Conservation (phyloP, 164 flowering plant genomes). For the Tetracentron sinense region DNA sequence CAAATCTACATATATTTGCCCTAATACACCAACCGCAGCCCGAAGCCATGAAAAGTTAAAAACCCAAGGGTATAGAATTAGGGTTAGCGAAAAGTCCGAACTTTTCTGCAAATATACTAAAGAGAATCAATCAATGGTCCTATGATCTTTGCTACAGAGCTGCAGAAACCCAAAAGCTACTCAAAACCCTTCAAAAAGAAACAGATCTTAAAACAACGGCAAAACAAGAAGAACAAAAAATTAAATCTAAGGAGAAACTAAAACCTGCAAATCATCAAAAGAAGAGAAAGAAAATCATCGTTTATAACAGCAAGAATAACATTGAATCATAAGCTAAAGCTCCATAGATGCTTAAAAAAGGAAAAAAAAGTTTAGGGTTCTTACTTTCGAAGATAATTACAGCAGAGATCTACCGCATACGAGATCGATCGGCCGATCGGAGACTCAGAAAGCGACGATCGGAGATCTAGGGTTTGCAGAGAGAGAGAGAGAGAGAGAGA, state of each 20-base stretch:
- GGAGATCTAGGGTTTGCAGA: constrained; percentile 23
- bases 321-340: too few relatives aligned
- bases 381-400: neutral
- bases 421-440: neutral
- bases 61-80: neutral
- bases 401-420: too few relatives aligned
- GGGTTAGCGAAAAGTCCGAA: too few relatives aligned
- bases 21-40: neutral
- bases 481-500: constrained; percentile 23
- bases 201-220: too few relatives aligned
- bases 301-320: too few relatives aligned
- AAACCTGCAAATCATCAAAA: too few relatives aligned
- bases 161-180: neutral
- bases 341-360: neutral
- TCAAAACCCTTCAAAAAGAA: neutral
- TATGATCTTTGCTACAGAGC: neutral
- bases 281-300: too few relatives aligned
- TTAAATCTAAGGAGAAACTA: neutral
- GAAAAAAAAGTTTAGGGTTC: too few relatives aligned
- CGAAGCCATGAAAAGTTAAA: neutral
- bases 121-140: neutral
- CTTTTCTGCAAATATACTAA: neutral
- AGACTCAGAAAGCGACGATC: neutral
- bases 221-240: too few relatives aligned
- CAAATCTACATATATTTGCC: too few relatives aligned